Conservation (phyloP, 108 stramenopile species). For the Fragilaria crotonensis region DNA sequence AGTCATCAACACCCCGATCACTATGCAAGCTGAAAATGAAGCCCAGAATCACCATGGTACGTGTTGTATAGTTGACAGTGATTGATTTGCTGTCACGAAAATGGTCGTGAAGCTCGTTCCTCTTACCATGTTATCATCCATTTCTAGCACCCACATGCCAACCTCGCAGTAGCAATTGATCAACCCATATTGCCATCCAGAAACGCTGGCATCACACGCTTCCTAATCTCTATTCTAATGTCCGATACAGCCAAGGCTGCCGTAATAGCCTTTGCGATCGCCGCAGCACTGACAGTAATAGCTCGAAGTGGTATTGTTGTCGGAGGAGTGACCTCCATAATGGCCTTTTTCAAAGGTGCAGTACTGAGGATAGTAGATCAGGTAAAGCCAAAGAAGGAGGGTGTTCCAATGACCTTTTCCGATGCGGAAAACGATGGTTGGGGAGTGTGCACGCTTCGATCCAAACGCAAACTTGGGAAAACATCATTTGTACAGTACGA, state of each 20-base stretch:
- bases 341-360: background rate
- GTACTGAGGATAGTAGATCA: background rate
- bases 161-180: background rate
- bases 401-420: constrained; percentile 53
- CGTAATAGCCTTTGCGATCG: constrained; percentile 28
- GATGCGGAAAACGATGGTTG: constrained; percentile 49
- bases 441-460: constrained; percentile 50
- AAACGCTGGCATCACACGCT: background rate
- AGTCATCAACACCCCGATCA: no score
- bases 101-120: no score
- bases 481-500: constrained; percentile 41
- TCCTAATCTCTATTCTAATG: constrained; percentile 23
- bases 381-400: background rate
- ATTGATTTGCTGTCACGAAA: no score
- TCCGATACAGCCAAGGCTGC: constrained; percentile 42
- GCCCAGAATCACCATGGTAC: no score
- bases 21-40: no score
- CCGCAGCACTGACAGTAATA: constrained; percentile 19
- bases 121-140: no score
- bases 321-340: background rate
- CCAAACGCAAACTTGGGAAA: constrained; percentile 29
- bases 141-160: background rate
- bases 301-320: constrained; percentile 3
- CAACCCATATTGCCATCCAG: background rate
- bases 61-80: no score